phyloP scores from a whole-genome alignment of 768 basidiomycete genomes.

The Leucocoprinus leucothites region DNA sequence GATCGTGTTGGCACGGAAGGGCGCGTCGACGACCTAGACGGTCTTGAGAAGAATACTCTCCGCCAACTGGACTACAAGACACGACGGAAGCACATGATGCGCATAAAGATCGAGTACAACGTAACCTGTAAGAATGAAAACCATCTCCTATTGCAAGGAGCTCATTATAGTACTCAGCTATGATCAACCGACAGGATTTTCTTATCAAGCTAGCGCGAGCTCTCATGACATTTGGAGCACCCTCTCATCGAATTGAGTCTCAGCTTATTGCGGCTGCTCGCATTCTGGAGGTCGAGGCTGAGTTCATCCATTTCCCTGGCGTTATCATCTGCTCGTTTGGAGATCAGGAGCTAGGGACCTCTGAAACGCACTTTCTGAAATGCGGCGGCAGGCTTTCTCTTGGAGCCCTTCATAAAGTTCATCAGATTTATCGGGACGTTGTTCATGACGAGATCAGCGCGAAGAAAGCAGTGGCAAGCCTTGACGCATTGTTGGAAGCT shows the following conservation, averaged over 20 bases:
- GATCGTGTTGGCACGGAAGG: conserved; percentile 56
- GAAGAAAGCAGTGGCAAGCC: conserved; percentile 61
- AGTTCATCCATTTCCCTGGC: conserved; percentile 83
- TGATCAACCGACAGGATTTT: conserved; percentile 81
- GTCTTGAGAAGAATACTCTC: conserved; percentile 57
- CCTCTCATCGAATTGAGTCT: conserved; percentile 91
- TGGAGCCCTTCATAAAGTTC: conserved; percentile 81
- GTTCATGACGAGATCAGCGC: conserved; percentile 93
- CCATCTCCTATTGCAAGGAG: conserved; percentile 1
- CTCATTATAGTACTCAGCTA: conserved; percentile 40
- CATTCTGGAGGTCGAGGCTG: conserved; percentile 87
- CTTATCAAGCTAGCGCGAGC: conserved; percentile 81
- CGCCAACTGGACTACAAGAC: conserved; percentile 66
- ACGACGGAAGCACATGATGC: conserved; percentile 62
- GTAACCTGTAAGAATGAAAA: conserved; percentile 50
- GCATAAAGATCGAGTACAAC: conserved; percentile 71
- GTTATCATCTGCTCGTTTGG: conserved; percentile 88
- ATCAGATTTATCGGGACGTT: conserved; percentile 80
- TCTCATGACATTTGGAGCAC: conserved; percentile 89
- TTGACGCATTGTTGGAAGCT: conserved; percentile 60
- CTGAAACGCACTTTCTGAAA: conserved; percentile 88
- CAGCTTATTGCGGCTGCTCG: conserved; percentile 86
- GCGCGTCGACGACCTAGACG: conserved; percentile 55
- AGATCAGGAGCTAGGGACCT: conserved; percentile 84
- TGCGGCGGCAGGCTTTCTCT: conserved; percentile 74